These are phyloP conservation scores for Thecaphora thlaspeos DNA, from an alignment of 1,284 basidiomycete species.

Conservation along the genomic window DNA sequence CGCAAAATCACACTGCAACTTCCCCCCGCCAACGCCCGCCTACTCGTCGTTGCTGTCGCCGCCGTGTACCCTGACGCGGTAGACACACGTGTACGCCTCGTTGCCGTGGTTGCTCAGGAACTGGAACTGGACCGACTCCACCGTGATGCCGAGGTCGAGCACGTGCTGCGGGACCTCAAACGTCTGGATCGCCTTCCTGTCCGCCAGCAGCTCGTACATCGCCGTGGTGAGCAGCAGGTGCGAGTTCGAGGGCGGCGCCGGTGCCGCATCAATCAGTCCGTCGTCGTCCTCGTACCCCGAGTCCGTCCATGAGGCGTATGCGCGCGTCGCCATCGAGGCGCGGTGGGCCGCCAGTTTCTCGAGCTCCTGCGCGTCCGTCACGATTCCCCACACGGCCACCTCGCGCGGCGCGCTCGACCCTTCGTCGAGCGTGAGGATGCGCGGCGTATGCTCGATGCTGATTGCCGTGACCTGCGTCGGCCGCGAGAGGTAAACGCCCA, in stretches of 20 bases:
- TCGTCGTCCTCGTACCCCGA: background rate
- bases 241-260: conserved; percentile 63
- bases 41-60: too few species aligned
- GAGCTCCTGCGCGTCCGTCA: conserved; percentile 67
- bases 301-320: background rate
- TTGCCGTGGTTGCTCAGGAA: conserved; percentile 84
- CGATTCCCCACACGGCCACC: conserved; percentile 75
- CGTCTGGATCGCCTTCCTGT: conserved; percentile 73
- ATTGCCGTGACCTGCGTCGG: conserved; percentile 72
- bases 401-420: conserved; percentile 75
- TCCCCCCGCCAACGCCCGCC: too few species aligned
- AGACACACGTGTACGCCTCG: conserved; percentile 80
- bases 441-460: conserved; percentile 82
- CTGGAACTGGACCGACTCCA: conserved; percentile 75
- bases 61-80: conserved; percentile 70
- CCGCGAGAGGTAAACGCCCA: conserved; percentile 75
- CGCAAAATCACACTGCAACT: too few species aligned
- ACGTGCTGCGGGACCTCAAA: conserved; percentile 72
- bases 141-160: conserved; percentile 70
- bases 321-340: background rate
- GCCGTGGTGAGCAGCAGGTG: conserved; percentile 76
- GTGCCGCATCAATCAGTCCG: conserved; percentile 7
- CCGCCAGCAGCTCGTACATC: conserved; percentile 69
- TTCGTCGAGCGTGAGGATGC: conserved; percentile 72
- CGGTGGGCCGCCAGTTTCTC: conserved; percentile 43